Percentiles rank a stretch among this genome's conserved stretches.
phyloP scores from a whole-genome alignment of 2,329 filamentous ascomycete species.

The Cytospora leucostoma region DNA sequence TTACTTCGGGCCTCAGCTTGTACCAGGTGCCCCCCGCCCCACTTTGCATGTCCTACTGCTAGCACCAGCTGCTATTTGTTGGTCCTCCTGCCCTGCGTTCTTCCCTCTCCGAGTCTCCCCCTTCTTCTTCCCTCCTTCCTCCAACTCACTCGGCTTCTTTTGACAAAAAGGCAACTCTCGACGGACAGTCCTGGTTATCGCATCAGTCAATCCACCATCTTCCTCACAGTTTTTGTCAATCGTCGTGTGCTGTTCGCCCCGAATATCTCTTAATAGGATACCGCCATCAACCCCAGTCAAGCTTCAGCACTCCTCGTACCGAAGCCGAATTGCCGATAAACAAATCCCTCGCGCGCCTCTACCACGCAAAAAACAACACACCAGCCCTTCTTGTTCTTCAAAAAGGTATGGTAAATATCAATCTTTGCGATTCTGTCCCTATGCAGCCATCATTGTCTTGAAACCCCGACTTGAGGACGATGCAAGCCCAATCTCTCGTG shows the following conservation, averaged over 20 bases:
- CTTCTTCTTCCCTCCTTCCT: constrained; percentile 10
- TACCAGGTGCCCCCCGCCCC: constrained; percentile 5
- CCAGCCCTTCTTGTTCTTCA: not conserved
- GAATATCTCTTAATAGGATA: constrained; percentile 4
- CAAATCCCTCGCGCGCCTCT: constrained; percentile 13
- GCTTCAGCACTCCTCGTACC: constrained; percentile 18
- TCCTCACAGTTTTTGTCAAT: constrained; percentile 24
- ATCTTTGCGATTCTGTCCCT: not conserved
- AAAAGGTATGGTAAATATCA: constrained; percentile 20
- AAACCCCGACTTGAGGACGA: not conserved
- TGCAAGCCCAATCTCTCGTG: not conserved
- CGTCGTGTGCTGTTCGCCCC: constrained; percentile 28
- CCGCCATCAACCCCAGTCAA: constrained; percentile 9
- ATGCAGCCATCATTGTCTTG: not conserved
- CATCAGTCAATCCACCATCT: constrained; percentile 20
- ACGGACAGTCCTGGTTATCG: constrained; percentile 18
- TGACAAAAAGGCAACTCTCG: constrained; percentile 18
- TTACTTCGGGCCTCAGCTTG: constrained; percentile 11
- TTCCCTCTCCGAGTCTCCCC: constrained; percentile 5
- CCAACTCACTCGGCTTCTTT: constrained; percentile 27
- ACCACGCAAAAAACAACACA: not conserved
- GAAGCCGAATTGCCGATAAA: constrained; percentile 23
- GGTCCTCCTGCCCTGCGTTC: constrained; percentile 20
- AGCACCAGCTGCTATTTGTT: constrained; percentile 27
- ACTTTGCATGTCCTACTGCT: constrained; percentile 5